Base-by-base conservation (phyloP, 1,284 basidiomycete species). In the Fomitopsis palustris region DNA sequence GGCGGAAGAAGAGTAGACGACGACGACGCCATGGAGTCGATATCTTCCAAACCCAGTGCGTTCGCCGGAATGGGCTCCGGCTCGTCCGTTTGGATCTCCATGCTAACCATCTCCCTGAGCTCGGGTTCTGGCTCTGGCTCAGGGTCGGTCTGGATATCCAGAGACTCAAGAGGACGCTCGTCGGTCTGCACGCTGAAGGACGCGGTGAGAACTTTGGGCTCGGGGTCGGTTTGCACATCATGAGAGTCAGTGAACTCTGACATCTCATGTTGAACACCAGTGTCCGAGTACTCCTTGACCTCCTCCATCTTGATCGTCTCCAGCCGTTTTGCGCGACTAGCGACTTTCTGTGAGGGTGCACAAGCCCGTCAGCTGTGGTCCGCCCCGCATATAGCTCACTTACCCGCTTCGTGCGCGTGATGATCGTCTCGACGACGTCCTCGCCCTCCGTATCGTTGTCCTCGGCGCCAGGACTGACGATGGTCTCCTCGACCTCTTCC, bases 371-470 rank as follows among this genome's bases (percentile, higher is more conserved):
- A 17, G 19, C 35, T 17, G 2, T 8, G 14, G 27, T 2, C 12
- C n/a, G 45, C 23, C 16, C 17, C 55, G 47, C 60, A 56, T 58
- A 33, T 55, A 19, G 3, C n/a, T 21, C 9, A 75, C 85, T 27
- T 67, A 89, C 89, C 78, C 86, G 75, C 72, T 87, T 90, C 66
- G 83, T 88, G 58, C 89, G 78, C 2, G 88, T 92, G 64, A 93
- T 92, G 65, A 93, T 90, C 1, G 90, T 92, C 70, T 91, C 86
- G 61, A 92, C 83, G 41, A 89, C 82, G 70, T 90, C 89, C 67
- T 90, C 90, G 21, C 82, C 85, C 57, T 86, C 88, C 7, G 82
- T 83, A 42, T 79, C 81, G 4, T 52, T 21, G 31, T 33, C 29
- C 49, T 52, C 49, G 7, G 12, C 31, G 16, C 31, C 17, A 17